phyloP scores from a whole-genome alignment of 202 grass and related monocot genomes.

The Saccharum hybrid region DNA sequence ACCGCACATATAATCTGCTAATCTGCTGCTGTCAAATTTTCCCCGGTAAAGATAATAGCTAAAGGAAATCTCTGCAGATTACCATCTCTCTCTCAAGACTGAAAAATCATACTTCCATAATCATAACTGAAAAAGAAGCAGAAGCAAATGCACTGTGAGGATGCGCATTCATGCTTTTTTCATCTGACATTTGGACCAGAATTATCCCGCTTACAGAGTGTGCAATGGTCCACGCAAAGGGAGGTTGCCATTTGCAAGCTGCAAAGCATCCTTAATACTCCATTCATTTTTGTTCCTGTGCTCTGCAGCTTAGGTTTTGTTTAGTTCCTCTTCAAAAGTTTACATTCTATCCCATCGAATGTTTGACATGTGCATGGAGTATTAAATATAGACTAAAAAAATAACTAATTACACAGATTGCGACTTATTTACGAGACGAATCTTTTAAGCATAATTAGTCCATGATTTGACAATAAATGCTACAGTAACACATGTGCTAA shows the following conservation, averaged over 20 bases:
- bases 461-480: too few species aligned
- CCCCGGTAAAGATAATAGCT: background rate
- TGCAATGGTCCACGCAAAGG: conserved; percentile 29
- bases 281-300: conserved; percentile 43
- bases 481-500: too few species aligned
- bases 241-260: conserved; percentile 35
- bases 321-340: too few species aligned
- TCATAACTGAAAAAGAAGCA: background rate
- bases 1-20: background rate
- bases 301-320: background rate
- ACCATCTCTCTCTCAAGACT: background rate
- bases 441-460: too few species aligned
- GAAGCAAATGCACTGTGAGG: background rate
- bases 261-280: conserved; percentile 35
- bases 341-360: too few species aligned
- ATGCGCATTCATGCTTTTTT: background rate
- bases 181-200: conserved; percentile 10
- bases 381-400: too few species aligned
- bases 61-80: background rate
- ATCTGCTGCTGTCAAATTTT: background rate
- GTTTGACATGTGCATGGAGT: too few species aligned
- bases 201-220: conserved; percentile 11
- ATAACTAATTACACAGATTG: too few species aligned
- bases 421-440: too few species aligned
- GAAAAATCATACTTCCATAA: background rate